Conservation (phyloP, 2,329 filamentous ascomycete species). For the Trichoderma polysporum region DNA sequence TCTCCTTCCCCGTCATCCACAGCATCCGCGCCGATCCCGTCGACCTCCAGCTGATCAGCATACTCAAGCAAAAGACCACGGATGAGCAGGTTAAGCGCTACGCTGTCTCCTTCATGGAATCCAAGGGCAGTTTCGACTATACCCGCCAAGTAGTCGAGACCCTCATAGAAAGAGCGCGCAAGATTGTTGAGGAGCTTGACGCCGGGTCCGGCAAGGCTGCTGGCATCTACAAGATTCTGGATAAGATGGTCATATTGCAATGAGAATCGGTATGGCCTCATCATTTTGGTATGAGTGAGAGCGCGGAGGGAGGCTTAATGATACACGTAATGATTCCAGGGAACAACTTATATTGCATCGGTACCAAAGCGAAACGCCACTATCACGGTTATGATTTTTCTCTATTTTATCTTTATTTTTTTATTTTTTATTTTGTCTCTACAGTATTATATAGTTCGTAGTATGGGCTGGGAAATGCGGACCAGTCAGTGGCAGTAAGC, state of each 20-base stretch:
- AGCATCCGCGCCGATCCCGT: conserved; percentile 74
- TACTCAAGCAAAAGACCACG: conserved; percentile 83
- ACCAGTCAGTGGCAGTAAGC: background rate
- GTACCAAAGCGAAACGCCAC: background rate
- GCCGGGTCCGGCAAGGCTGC: conserved; percentile 54
- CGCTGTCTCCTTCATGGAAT: conserved; percentile 87
- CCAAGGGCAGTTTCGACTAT: conserved; percentile 86
- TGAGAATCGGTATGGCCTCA: background rate
- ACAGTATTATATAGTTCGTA: background rate
- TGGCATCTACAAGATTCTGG: conserved; percentile 65
- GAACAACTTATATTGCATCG: background rate
- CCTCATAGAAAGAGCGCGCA: conserved; percentile 62
- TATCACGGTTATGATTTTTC: background rate
- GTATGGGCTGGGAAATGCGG: background rate
- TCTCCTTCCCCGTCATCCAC: conserved; percentile 94
- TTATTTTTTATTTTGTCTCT: background rate
- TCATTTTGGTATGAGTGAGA: background rate
- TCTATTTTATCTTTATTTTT: background rate
- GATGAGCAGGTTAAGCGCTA: conserved; percentile 89
- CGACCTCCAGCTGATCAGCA: conserved; percentile 83
- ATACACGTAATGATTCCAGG: background rate
- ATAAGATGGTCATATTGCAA: conserved; percentile 55
- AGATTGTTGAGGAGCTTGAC: conserved; percentile 64
- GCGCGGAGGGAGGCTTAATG: background rate
- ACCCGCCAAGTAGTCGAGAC: conserved; percentile 66